Base-by-base conservation (phyloP, 2,329 filamentous ascomycete genomes). In the Verruconis gallopava region DNA sequence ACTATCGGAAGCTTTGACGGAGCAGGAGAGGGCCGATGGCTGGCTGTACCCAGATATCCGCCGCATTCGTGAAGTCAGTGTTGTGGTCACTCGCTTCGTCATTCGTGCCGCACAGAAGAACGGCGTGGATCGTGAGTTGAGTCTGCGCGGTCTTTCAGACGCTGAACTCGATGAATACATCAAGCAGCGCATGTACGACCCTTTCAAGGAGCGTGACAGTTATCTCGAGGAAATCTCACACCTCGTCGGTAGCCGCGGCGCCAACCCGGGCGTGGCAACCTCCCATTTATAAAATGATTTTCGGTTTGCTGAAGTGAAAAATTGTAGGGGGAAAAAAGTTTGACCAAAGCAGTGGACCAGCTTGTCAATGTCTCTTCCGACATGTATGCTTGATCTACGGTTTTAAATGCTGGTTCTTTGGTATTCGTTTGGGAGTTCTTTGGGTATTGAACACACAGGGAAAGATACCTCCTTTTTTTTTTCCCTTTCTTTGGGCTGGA, bases 21-120 rank as follows among this genome's bases (percentile, higher is more conserved):
- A 77, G 30, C 80, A 91, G 47, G 91, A 98, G 67, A 68, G 85
- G 54, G 75, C 80, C 43, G 76, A 79, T 58, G 85, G 85, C 42
- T 79, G 93, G 58, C 79, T 96, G 55, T 96, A 98, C 68, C 91
- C 85, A 11, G 77, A 80, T 57, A 84, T 98, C 56, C 79, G 85
- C 61, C 82, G 91, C 48, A 93, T 98, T 50, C 78, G 91, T 35
- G 85, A 95, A 21, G 88, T 93, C 46, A 89, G 80, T 56, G 72
- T 94, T 45, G 62, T 83, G 37, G 88, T 96, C 21, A 85, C 88
- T 21, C 78, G 85, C 38, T 85, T 89, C 63, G 88, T 95, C 51
- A 95, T 96, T 72, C 88, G 91, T 60, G 80, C 85, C 17, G 88
- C 89, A 4, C 82, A 93, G 54, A 71, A 79, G 48, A 85, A 85